Evolutionary conservation across 2,329 filamentous ascomycete species (phyloP), one percentile per base, ranked within the genome.

Genomic region (Pseudofabraea citricarpa): DNA sequence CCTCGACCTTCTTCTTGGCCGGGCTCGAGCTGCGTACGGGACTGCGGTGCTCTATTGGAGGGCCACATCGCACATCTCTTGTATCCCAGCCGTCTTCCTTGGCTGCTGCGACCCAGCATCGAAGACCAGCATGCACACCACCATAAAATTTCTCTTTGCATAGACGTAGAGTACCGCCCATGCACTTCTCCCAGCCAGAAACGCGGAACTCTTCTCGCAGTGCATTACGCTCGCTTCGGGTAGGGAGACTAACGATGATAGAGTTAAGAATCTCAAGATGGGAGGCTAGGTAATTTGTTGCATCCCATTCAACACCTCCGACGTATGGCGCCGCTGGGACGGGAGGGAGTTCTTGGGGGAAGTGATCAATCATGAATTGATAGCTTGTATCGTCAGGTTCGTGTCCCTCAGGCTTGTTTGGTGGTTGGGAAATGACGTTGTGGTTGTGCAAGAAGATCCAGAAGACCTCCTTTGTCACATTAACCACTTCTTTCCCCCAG

Each of bases 121-220:
- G 81, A 50, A 97, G 72, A 2, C 84, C 89, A 55, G 91, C 88
- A 62, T 98, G 93, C 4, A 98, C 87, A 38, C 86, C 82, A 2
- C 87, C 86, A 62, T 98, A 97, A 63, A 97, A 95, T 64, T 97
- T 97, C 65, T 96, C 90, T 64, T 97, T 98, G 72, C 91, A 97
- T 13, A 91, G 84, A 5, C 93, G 81, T 49, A 97, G 70, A 45
- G 83, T 91, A 18, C 79, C 78, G 13, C 90, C 90, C 75, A 97
- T 87, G 54, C 86, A 82, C 55, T 90, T 90, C 65, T 98, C 93
- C 72, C 90, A 95, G 6, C 93, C 91, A 0, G 87, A 94, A 47
- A 90, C 80, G 41, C 80, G 79, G 41, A 97, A 73, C 45, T 91
- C 81, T 15, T 74, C 72, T n/a, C 93, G 85, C 9, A 97, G 75